A percentile compares a stretch with the other conserved stretches of the same genome.
phyloP scores from a whole-genome alignment of 257 asterid genomes.

The Thymus quinquecostatus region DNA sequence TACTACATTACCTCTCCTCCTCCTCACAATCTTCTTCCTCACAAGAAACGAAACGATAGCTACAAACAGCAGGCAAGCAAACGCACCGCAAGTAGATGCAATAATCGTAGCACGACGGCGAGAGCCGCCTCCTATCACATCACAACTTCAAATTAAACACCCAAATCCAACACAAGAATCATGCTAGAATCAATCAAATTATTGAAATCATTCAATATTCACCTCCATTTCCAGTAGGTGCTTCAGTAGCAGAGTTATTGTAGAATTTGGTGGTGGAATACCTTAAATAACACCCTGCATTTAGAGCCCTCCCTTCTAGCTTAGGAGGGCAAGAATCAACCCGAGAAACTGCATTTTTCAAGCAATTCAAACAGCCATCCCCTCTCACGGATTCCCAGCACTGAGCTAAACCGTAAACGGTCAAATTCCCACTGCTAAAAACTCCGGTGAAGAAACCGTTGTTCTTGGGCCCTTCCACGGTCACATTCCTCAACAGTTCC shows the following conservation, averaged over 20 bases:
- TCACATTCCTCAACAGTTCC: slow-evolving; percentile 51
- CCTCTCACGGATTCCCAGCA: slow-evolving; percentile 71
- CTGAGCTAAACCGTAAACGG: slow-evolving; percentile 75
- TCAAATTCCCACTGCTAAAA: slow-evolving; percentile 49
- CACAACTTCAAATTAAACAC: not conserved
- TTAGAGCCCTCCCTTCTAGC: slow-evolving; percentile 65
- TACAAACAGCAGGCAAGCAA: slow-evolving; percentile 45
- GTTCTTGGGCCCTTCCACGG: slow-evolving; percentile 45
- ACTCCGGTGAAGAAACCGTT: slow-evolving; percentile 57
- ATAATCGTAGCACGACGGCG: slow-evolving; percentile 48
- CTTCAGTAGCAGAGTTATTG: slow-evolving; percentile 47
- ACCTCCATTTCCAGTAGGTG: slow-evolving; percentile 50
- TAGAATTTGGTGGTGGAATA: slow-evolving; percentile 63
- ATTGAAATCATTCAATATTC: not conserved
- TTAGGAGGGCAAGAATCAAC: slow-evolving; percentile 53
- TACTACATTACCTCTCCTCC: slow-evolving; percentile 42
- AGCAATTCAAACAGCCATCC: slow-evolving; percentile 52
- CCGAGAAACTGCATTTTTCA: slow-evolving; percentile 46
- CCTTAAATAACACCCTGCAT: slow-evolving; percentile 73
- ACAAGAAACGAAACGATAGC: slow-evolving; percentile 41
- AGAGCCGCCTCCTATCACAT: slow-evolving; percentile 46
- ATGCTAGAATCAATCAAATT: not conserved
- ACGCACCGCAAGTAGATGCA: slow-evolving; percentile 45
- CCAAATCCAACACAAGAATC: not conserved
- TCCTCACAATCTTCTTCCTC: slow-evolving; percentile 42